phyloP scores from a whole-genome alignment of 2,329 filamentous ascomycete genomes.

The Coniella vitis region DNA sequence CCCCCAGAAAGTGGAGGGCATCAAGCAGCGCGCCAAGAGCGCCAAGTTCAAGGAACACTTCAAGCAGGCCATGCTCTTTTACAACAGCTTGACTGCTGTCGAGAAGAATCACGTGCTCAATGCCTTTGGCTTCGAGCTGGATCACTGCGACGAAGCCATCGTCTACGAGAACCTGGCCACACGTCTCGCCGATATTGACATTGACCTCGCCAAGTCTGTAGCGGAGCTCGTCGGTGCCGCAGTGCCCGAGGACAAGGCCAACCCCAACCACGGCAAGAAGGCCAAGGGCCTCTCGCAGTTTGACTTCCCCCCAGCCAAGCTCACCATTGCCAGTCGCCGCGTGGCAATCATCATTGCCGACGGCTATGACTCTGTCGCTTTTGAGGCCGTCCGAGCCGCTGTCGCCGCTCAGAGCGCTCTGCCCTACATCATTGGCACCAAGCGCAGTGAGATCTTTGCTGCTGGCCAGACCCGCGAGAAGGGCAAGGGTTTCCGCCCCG shows the following conservation, averaged over 20 bases:
- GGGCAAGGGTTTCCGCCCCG: conserved; percentile 53
- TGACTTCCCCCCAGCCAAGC: conserved; percentile 55
- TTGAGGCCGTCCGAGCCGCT: conserved; percentile 57
- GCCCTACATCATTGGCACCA: conserved; percentile 65
- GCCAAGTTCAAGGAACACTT: conserved; percentile 73
- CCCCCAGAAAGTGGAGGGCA: conserved; percentile 56
- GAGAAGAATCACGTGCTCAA: conserved; percentile 58
- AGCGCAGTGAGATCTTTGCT: conserved; percentile 59
- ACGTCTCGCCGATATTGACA: conserved; percentile 65
- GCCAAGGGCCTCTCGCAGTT: conserved; percentile 62
- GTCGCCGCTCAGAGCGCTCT: conserved; percentile 57
- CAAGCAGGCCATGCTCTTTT: conserved; percentile 76
- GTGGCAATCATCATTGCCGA: conserved; percentile 73
- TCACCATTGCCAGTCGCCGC: conserved; percentile 64
- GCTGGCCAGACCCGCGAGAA: conserved; percentile 47
- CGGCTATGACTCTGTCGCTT: conserved; percentile 63
- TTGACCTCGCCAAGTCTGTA: conserved; percentile 61
- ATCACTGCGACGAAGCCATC: conserved; percentile 72
- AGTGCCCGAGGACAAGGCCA: conserved; percentile 44
- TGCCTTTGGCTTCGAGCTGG: conserved; percentile 64
- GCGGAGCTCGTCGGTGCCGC: conserved; percentile 63
- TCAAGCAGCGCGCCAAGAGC: conserved; percentile 63
- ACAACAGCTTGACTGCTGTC: conserved; percentile 62
- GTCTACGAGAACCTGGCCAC: conserved; percentile 67
- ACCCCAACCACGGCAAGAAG: conserved; percentile 59